These are phyloP conservation scores for Rutstroemia sp. DNA, from an alignment of 2,329 filamentous ascomycete species.

Conservation along the genomic window DNA sequence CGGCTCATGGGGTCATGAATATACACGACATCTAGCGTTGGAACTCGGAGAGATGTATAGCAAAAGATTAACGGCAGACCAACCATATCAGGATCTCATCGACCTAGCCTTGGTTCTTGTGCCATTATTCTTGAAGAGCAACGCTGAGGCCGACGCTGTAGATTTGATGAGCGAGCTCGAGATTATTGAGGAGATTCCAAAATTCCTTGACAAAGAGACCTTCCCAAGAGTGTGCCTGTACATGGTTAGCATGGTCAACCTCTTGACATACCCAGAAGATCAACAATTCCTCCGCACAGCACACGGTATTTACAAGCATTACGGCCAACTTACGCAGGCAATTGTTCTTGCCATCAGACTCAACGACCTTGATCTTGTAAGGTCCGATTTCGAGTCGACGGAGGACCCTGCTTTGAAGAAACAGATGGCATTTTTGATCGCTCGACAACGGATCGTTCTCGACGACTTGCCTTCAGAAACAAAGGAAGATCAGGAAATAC, in stretches of 20 bases:
- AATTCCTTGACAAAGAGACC: slow-evolving; percentile 89
- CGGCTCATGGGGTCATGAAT: slow-evolving; percentile 97
- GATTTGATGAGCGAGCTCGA: slow-evolving; percentile 96
- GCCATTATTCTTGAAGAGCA: slow-evolving; percentile 92
- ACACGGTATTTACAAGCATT: slow-evolving; percentile 87
- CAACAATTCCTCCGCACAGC: slow-evolving; percentile 89
- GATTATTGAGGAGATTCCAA: slow-evolving; percentile 86
- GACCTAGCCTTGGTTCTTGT: slow-evolving; percentile 80
- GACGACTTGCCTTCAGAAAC: slow-evolving; percentile 57
- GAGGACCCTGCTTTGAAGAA: slow-evolving; percentile 78
- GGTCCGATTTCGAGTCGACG: slow-evolving; percentile 71
- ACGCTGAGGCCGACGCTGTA: slow-evolving; percentile 95
- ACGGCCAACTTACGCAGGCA: slow-evolving; percentile 88
- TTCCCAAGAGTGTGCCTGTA: slow-evolving; percentile 92
- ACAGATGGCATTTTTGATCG: slow-evolving; percentile 89
- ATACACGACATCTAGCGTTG: slow-evolving; percentile 87
- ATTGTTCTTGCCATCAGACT: slow-evolving; percentile 90
- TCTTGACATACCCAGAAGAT: slow-evolving; percentile 96
- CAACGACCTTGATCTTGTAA: slow-evolving; percentile 79
- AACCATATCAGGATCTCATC: slow-evolving; percentile 74
- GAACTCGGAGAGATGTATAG: slow-evolving; percentile 94
- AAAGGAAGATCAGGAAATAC: slow-evolving; percentile 65
- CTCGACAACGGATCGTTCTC: slow-evolving; percentile 81
- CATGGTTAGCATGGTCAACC: slow-evolving; percentile 98
- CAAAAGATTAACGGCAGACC: slow-evolving; percentile 78